These are phyloP conservation scores for Sphagnum contortum DNA, from an alignment of 225 moss, liverwort and hornwort genomes.

Conservation along the genomic window DNA sequence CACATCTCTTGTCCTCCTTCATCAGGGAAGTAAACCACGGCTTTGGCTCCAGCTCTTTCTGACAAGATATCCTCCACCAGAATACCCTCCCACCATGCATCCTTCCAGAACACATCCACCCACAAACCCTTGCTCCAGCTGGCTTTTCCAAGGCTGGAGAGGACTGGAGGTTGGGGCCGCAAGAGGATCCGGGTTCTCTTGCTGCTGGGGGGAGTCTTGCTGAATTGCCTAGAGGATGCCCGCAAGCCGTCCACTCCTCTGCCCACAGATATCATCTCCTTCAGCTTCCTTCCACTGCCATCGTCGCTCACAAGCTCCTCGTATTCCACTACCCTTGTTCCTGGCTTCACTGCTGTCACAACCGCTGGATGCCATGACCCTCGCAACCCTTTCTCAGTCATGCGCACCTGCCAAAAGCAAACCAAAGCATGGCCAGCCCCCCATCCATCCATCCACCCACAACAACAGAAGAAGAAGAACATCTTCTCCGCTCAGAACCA, in stretches of 20 bases:
- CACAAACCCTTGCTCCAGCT: constrained; percentile 37
- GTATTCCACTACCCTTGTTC: constrained; percentile 41
- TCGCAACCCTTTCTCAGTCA: constrained; percentile 41
- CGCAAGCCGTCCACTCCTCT: constrained; percentile 26
- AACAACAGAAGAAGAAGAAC: too few relatives aligned
- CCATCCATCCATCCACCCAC: too few relatives aligned
- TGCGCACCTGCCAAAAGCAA: constrained; percentile 32
- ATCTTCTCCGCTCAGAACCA: too few relatives aligned
- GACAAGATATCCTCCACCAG: constrained; percentile 23
- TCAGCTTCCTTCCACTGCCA: constrained; percentile 25
- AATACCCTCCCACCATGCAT: constrained; percentile 69
- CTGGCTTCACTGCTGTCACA: constrained; percentile 25
- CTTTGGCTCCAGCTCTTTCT: constrained; percentile 5
- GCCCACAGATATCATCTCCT: constrained; percentile 27
- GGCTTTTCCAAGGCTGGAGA: constrained; percentile 16
- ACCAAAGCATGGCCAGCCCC: too few relatives aligned
- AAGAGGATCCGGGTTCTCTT: constrained; percentile 13
- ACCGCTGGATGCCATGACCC: constrained; percentile 58
- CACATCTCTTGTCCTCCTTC: constrained; percentile 28
- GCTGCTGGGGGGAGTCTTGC: not conserved
- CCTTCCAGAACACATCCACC: constrained; percentile 40
- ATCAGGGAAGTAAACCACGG: constrained; percentile 28
- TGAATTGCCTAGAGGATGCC: constrained; percentile 5
- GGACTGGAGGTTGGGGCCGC: constrained; percentile 39
- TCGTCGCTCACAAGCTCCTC: constrained; percentile 52